Evolutionary conservation across 345 rosid genomes (phyloP).

Genomic region (Eucalyptus paniculata): DNA sequence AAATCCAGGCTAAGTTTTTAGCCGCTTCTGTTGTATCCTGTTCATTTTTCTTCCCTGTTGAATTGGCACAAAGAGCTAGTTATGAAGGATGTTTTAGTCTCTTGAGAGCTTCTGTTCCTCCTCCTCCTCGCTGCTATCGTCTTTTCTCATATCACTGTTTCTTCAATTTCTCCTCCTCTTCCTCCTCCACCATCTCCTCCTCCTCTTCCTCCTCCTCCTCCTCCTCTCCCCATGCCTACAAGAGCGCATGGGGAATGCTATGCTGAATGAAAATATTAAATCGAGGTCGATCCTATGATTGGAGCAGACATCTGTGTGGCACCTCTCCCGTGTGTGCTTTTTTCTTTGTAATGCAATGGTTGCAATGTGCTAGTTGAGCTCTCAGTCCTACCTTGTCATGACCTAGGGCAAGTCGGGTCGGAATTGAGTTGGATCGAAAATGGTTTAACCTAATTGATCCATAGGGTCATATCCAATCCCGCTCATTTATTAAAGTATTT

Average conservation of each 20-base stretch:
- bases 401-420: accelerated
- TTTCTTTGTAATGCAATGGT: not conserved
- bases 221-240: not conserved
- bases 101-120: not conserved
- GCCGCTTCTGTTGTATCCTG: not conserved
- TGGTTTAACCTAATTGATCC: too few species aligned
- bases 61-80: not conserved
- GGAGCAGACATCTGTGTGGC: too few species aligned
- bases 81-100: not conserved
- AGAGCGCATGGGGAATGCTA: not conserved
- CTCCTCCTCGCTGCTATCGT: not conserved
- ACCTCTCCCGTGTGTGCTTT: too few species aligned
- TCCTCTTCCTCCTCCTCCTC: not conserved
- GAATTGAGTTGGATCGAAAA: not conserved
- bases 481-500: too few species aligned
- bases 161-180: not conserved
- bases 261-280: not conserved
- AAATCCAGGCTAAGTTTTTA: not conserved
- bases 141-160: not conserved
- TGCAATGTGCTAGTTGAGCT: not conserved
- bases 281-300: not conserved
- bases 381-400: not conserved
- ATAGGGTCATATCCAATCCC: accelerated
- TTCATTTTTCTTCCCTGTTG: not conserved
- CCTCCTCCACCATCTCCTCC: not conserved